Base-by-base conservation (phyloP, 768 basidiomycete genomes). In the Termitomyces sp. region DNA sequence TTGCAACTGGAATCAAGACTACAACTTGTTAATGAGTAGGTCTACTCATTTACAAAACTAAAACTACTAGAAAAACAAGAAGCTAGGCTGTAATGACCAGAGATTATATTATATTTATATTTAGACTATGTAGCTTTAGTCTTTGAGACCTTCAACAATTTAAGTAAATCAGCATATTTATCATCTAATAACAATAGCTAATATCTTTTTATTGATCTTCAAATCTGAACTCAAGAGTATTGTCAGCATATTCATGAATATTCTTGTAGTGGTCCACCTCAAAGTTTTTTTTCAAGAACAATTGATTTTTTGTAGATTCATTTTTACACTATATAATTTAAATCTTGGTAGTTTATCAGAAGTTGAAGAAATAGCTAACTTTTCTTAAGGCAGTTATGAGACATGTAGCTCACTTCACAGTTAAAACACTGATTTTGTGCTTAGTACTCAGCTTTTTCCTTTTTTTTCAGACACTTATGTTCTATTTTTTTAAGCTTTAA, bases 401-500 rank as follows among this genome's bases (percentile, higher is more conserved):
- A 31, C n/a, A 60, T 37, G 35, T 62, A 57, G 8, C 57, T 57
- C 0, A 32, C 3, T 48, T 56, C 48, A 45, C 60, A 61, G 6
- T 7, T 21, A 49, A 61, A 61, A 27, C 60, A 61, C 32, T 45
- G 31, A 5, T 53, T 40, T 1, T 45, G 32, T 3, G 56, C 60
- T 1, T 23, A 17, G 4, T 54, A 50, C n/a, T 61, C 56, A 11
- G 44, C 56, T 25, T 56, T 14, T 16, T 61, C 52, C 21, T 54
- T 31, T 16, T 19, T 21, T 3, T 29, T 5, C 5, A 50, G 19
- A 5, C 16, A 11, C 19, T 38, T 29, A 38, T n/a, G 11, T 16
- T 50, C 19, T 6, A n/a, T n/a, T n/a, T n/a, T n/a, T n/a, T n/a
- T n/a, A n/a, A n/a, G n/a, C 42, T 38, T 1, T 1, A 38, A 9